Evolutionary conservation across 2,329 filamentous ascomycete species (phyloP), one percentile per base, ranked within the genome.

Genomic region (Pyrenophora graminea): DNA sequence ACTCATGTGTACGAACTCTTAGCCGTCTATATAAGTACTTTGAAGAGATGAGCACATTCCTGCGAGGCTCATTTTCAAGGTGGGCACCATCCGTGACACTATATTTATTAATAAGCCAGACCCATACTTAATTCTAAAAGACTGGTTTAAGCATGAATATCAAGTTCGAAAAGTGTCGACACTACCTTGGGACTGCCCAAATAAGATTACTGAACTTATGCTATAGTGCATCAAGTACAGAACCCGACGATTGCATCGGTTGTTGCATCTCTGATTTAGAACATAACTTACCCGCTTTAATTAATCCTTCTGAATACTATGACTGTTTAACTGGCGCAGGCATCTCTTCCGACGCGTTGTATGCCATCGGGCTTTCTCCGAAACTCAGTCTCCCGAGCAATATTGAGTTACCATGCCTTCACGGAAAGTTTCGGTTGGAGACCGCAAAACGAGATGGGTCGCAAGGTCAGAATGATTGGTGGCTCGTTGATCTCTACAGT

Each of bases 391-490:
- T 59, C n/a, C 40, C 18, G 6, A 19, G 23, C 10, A 21, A 6
- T 36, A 4, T 57, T 21, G 2, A 55, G 37, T 32, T 59, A 38
- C 45, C 9, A 39, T 59, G 17, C 31, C 40, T 59, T 23, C 17
- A 59, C 13, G n/a, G 56, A 39, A 12, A 32, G 18, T 59, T 50
- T 42, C 4, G 23, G 27, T 41, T 59, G 36, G 51, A 59, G 25
- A 25, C 27, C 39, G 33, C 18, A 18, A 53, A 48, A 38, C n/a
- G 9, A 45, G 25, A 49, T 43, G n/a, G 18, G 12, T 32, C 17
- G 15, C 13, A 41, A 23, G 12, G 19, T 18, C 4, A 47, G 19
- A 33, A 55, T 6, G 9, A 52, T 34, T 59, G 19, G 54, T 59
- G 19, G 56, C 19, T 40, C 8, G 25, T 59, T 18, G 17, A 57